Conservation (phyloP, 2,329 filamentous ascomycete genomes). For the Ceratocystis cubensis region DNA sequence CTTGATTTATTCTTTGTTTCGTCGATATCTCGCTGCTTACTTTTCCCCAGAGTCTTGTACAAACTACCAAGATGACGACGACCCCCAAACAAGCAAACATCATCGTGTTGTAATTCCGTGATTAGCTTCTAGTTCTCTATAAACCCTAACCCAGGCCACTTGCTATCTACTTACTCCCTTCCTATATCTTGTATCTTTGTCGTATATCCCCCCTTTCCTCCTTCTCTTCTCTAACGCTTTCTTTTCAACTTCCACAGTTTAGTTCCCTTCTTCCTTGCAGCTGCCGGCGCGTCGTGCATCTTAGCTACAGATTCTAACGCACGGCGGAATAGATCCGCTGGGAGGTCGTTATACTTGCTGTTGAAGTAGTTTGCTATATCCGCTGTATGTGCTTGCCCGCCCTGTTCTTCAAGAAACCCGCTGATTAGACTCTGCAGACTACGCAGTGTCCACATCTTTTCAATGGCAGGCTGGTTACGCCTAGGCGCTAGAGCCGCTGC, state of each 20-base stretch:
- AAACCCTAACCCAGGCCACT: background rate
- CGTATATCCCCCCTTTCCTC: background rate
- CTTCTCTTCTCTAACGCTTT: background rate
- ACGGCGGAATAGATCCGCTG: slow-evolving; percentile 49
- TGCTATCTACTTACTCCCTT: background rate
- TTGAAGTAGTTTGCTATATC: slow-evolving; percentile 32
- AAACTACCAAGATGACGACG: background rate
- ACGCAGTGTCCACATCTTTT: slow-evolving; percentile 18
- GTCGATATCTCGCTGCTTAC: background rate
- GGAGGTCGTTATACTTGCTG: slow-evolving; percentile 18
- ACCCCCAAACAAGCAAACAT: background rate
- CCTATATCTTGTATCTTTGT: background rate
- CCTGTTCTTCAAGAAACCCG: slow-evolving; percentile 64
- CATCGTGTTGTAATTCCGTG: background rate
- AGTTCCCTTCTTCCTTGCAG: slow-evolving; percentile 37
- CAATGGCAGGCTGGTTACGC: slow-evolving; percentile 31
- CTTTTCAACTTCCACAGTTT: slow-evolving; percentile 42
- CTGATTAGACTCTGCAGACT: slow-evolving; percentile 15
- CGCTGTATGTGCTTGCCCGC: slow-evolving; percentile 55
- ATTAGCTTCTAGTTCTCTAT: background rate
- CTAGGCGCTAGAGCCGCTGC: slow-evolving; percentile 27
- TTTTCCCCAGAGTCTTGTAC: background rate
- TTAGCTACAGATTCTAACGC: slow-evolving; percentile 66
- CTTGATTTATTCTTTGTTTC: slow-evolving; percentile 5
- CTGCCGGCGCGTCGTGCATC: slow-evolving; percentile 41